Conservation (phyloP, 257 asterid genomes). For the Salvia hispanica region DNA sequence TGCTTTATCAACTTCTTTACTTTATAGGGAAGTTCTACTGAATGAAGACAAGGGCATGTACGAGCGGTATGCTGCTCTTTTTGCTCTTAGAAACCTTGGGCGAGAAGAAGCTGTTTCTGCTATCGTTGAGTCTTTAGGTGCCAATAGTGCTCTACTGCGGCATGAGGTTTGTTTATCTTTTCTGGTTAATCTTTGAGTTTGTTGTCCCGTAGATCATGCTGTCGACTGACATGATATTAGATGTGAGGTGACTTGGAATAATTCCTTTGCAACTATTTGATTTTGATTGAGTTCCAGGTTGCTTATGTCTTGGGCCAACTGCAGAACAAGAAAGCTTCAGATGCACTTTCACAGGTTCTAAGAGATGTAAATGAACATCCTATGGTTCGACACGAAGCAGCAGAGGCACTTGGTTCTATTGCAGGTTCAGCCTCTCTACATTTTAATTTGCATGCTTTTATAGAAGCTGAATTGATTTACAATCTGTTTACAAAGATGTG, state of each 20-base stretch:
- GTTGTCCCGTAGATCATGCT: too few relatives aligned
- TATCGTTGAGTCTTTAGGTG: constrained; percentile 75
- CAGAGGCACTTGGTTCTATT: constrained; percentile 98
- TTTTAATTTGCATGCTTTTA: neutral
- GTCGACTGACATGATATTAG: too few relatives aligned
- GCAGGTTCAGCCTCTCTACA: constrained; percentile 56
- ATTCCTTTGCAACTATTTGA: constrained; percentile 1
- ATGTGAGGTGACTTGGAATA: neutral
- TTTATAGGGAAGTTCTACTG: constrained; percentile 60
- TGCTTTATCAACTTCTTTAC: constrained; percentile 11
- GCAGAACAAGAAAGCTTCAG: constrained; percentile 85
- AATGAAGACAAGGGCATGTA: constrained; percentile 77
- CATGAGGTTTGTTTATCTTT: constrained; percentile 69
- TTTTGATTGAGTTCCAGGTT: constrained; percentile 47
- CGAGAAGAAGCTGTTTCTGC: constrained; percentile 78
- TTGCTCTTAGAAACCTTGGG: constrained; percentile 89
- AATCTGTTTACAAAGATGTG: neutral
- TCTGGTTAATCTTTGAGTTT: too few relatives aligned
- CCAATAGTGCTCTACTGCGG: constrained; percentile 84
- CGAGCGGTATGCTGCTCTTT: constrained; percentile 90
- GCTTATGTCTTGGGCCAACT: constrained; percentile 95
- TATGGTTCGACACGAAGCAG: constrained; percentile 99
- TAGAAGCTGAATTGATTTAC: constrained; percentile 15
- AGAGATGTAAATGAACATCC: constrained; percentile 80
- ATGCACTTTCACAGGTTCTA: constrained; percentile 72